A percentile compares a stretch with the other conserved stretches of the same genome.
Conservation (phyloP, 2,329 filamentous ascomycete species). For the Tolypocladium album region DNA sequence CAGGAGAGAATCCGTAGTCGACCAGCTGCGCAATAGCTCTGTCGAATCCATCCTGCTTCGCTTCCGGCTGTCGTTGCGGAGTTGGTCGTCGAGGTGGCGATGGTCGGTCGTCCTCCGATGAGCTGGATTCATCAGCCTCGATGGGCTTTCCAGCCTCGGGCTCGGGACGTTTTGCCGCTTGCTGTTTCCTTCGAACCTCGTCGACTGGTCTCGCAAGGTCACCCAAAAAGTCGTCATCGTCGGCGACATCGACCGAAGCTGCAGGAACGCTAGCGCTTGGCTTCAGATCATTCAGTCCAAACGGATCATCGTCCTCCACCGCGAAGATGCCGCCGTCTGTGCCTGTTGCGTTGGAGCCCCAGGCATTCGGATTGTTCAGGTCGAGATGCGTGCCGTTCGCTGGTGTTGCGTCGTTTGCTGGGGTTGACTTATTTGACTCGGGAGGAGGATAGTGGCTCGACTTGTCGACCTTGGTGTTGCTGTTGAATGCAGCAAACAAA, state of each 20-base stretch:
- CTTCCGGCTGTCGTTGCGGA: conserved; percentile 11
- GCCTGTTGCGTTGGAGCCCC: conserved; percentile 23
- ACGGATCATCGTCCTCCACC: conserved; percentile 77
- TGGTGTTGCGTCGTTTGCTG: conserved; percentile 34
- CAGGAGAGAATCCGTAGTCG: conserved; percentile 86
- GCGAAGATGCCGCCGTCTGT: conserved; percentile 26
- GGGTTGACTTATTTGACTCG: conserved; percentile 30
- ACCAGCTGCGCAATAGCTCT: conserved; percentile 78
- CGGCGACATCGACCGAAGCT: conserved; percentile 19
- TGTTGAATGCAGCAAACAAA: conserved; percentile 57
- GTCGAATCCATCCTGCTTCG: conserved; percentile 44
- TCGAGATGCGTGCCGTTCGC: conserved; percentile 33
- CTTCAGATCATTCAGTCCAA: conserved; percentile 62
- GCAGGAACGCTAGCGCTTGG: conserved; percentile 19
- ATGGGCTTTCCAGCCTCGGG: conserved; percentile 44
- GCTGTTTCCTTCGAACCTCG: conserved; percentile 42
- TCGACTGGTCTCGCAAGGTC: conserved; percentile 55
- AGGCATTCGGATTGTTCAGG: conserved; percentile 42
- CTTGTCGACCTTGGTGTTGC: conserved; percentile 56
- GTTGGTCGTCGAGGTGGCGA: conserved; percentile 10
- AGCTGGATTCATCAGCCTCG: conserved; percentile 35
- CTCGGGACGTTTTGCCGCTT: conserved; percentile 18
- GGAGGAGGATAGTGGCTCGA: conserved; percentile 53
- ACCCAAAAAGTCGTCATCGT: conserved; percentile 56
- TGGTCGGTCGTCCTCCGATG: conserved; percentile 28